Percentiles rank a stretch among this genome's conserved stretches.
Evolutionary conservation across 441 rosid genomes (phyloP).

Genomic region (Pelargonium myrrhifolium): DNA sequence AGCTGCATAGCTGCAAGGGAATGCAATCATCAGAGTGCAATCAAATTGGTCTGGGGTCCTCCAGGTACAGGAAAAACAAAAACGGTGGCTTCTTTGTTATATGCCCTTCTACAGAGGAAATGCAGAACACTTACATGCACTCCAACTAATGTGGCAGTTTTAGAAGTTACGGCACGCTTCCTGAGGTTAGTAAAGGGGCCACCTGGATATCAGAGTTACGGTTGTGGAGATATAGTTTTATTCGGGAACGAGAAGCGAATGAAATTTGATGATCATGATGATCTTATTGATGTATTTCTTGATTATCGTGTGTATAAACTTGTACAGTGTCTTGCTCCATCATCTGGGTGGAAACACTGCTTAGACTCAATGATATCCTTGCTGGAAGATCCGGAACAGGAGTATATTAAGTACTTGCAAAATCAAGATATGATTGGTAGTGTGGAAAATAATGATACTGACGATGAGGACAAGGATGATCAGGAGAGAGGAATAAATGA

Average conservation of each 20-base stretch:
- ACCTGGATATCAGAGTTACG: neutral
- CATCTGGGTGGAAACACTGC: neutral
- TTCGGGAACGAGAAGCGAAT: neutral
- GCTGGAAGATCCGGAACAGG: too few species aligned
- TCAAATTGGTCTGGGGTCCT: conserved; percentile 7
- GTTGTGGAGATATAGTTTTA: neutral
- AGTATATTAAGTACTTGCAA: neutral
- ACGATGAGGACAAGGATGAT: neutral
- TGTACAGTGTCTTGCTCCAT: neutral
- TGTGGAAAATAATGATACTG: too few species aligned
- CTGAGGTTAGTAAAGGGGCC: neutral
- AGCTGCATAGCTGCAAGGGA: conserved; percentile 17
- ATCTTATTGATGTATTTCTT: neutral
- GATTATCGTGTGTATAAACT: neutral
- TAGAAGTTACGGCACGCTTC: conserved; percentile 1
- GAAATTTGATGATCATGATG: neutral
- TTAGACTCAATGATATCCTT: too few species aligned
- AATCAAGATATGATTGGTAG: too few species aligned
- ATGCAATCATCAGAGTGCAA: conserved; percentile 24
- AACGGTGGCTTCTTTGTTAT: neutral
- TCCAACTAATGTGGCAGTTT: conserved; percentile 2
- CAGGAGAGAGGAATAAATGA: neutral
- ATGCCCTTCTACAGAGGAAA: neutral
- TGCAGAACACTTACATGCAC: conserved; percentile 3
- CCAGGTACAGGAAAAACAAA: conserved; percentile 5